These are phyloP conservation scores for Hericium coralloides DNA, from an alignment of 768 basidiomycete genomes.

Conservation along the genomic window DNA sequence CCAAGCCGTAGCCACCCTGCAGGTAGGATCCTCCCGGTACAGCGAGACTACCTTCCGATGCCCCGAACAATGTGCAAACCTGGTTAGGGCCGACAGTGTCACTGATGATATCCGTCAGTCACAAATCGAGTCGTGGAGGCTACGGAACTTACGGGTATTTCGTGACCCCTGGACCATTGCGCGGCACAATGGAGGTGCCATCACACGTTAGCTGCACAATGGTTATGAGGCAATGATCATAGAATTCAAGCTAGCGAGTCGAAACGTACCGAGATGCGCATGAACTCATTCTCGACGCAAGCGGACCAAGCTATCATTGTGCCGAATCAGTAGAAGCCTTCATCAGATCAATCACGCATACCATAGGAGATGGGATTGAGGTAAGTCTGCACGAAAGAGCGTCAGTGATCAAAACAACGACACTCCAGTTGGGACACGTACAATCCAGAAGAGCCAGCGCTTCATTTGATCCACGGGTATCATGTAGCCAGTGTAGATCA, in stretches of 20 bases:
- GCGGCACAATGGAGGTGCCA: slow-evolving; percentile 55
- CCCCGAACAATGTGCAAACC: slow-evolving; percentile 67
- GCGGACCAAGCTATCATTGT: slow-evolving; percentile 47
- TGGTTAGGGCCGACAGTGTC: slow-evolving; percentile 69
- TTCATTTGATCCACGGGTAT: slow-evolving; percentile 66
- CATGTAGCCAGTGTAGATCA: slow-evolving; percentile 66
- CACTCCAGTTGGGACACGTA: slow-evolving; percentile 23
- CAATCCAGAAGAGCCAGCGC: slow-evolving; percentile 84
- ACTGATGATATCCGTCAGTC: slow-evolving; percentile 23
- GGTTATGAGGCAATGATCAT: not conserved
- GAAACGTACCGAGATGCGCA: slow-evolving; percentile 31
- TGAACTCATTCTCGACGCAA: slow-evolving; percentile 83
- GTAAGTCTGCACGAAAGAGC: slow-evolving; percentile 55
- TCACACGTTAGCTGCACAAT: slow-evolving; percentile 45
- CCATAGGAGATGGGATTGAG: slow-evolving; percentile 48
- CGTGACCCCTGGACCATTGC: slow-evolving; percentile 43
- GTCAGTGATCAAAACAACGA: not conserved
- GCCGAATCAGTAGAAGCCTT: not conserved
- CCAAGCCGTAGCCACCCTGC: slow-evolving; percentile 47
- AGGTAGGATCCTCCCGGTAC: slow-evolving; percentile 82
- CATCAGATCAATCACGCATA: not conserved
- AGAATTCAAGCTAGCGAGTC: slow-evolving; percentile 38
- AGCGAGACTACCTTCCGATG: slow-evolving; percentile 40
- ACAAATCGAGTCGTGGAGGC: not conserved
- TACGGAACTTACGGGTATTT: slow-evolving; percentile 50